Evolutionary conservation across 257 asterid genomes (phyloP).

Genomic region (Salvia rosmarinus): DNA sequence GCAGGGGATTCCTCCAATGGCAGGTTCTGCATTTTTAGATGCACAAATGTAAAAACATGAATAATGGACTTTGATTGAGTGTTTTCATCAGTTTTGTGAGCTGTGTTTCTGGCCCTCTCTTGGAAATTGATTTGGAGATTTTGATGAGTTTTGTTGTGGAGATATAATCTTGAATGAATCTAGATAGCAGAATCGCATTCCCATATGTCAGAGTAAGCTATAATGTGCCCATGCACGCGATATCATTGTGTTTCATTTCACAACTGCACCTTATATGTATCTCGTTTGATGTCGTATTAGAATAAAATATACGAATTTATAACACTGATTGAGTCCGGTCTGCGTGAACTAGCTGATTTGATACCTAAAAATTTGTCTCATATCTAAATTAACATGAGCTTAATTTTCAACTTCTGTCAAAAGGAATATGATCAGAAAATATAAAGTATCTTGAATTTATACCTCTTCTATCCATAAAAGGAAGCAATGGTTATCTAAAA

Average conservation of each 20-base stretch:
- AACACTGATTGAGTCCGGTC: neutral
- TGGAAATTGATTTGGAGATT: neutral
- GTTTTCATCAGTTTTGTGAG: neutral
- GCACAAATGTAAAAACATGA: constrained; percentile 18
- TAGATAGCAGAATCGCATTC: constrained; percentile 29
- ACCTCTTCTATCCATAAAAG: constrained; percentile 8
- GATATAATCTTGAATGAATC: neutral
- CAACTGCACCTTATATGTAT: neutral
- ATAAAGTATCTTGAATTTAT: constrained; percentile 12
- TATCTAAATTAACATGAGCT: neutral
- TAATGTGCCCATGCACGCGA: neutral
- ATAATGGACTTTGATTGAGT: neutral
- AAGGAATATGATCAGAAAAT: neutral
- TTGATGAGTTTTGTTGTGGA: constrained; percentile 12
- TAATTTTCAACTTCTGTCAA: neutral
- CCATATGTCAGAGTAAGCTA: neutral
- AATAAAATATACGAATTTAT: neutral
- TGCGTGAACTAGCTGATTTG: too few species aligned
- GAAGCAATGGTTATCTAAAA: constrained; percentile 35
- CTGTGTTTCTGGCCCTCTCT: neutral
- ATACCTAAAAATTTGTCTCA: too few species aligned
- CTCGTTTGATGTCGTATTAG: neutral
- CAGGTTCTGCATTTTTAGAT: neutral
- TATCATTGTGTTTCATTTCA: neutral
- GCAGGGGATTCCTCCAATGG: constrained; percentile 71